phyloP scores from a whole-genome alignment of 2,329 filamentous ascomycete genomes.

The Nectriaceae sp. region DNA sequence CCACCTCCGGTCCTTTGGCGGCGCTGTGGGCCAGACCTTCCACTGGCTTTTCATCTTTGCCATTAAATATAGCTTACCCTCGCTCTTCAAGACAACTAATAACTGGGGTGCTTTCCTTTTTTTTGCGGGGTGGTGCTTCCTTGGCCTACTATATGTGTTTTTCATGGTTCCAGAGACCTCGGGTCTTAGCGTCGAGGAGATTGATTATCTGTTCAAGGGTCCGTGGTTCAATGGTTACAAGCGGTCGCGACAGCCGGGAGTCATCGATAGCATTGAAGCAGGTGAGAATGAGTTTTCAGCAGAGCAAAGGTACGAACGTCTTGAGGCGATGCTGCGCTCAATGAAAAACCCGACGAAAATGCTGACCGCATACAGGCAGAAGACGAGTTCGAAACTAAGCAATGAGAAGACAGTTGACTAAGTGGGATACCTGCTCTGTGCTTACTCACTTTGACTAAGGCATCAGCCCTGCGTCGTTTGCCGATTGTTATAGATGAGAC shows the following conservation, averaged over 20 bases:
- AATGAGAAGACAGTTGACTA: no score
- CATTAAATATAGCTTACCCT: conserved; percentile 36
- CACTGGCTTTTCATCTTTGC: conserved; percentile 42
- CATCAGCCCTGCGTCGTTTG: no score
- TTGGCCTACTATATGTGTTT: conserved; percentile 40
- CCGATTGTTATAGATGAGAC: no score
- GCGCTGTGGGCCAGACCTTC: conserved; percentile 26
- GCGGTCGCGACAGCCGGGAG: not conserved
- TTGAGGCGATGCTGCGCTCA: no score
- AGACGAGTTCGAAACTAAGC: no score
- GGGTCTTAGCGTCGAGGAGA: conserved; percentile 39
- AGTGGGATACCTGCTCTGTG: no score
- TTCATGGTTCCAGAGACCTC: conserved; percentile 42
- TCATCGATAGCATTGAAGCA: not conserved
- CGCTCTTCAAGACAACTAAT: conserved; percentile 34
- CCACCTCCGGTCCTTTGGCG: conserved; percentile 45
- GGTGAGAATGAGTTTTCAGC: not conserved
- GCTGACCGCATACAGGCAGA: no score
- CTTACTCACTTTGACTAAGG: no score
- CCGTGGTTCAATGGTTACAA: conserved; percentile 25
- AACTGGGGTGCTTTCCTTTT: conserved; percentile 44
- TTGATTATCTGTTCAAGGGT: conserved; percentile 38
- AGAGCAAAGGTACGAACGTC: no score
- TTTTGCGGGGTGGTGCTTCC: conserved; percentile 41
- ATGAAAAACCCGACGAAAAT: no score